Percentiles rank a stretch among this genome's conserved stretches.
These are phyloP conservation scores for Paulownia fortunei DNA, from an alignment of 257 asterid genomes.

Conservation along the genomic window DNA sequence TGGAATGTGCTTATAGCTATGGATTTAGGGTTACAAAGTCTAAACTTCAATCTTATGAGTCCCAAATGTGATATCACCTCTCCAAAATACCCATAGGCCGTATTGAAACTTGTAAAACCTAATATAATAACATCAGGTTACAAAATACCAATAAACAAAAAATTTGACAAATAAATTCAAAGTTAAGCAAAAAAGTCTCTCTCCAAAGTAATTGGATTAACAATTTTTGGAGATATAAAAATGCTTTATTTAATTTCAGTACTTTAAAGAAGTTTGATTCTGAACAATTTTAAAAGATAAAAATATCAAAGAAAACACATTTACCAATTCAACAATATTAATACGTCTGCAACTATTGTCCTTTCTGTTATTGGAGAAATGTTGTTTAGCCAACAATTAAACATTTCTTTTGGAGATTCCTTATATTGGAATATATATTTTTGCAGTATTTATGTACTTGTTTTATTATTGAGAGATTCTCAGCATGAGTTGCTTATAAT, in stretches of 20 bases:
- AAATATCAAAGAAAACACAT: neutral
- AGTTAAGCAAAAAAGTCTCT: neutral
- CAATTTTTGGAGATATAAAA: neutral
- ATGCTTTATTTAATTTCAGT: neutral
- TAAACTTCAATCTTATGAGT: neutral
- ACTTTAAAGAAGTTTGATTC: neutral
- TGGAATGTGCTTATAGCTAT: neutral
- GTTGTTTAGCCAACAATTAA: neutral
- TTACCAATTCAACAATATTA: conserved; percentile 10
- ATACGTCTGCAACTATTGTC: neutral
- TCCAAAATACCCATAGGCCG: neutral
- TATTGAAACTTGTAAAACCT: neutral
- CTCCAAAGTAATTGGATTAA: neutral
- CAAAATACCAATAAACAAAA: neutral
- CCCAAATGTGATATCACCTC: neutral
- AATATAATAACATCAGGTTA: neutral
- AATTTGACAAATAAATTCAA: neutral
- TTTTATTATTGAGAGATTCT: neutral
- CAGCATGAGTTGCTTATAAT: conserved; percentile 8
- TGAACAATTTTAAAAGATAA: neutral
- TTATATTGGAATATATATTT: neutral
- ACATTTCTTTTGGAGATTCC: neutral
- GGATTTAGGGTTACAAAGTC: neutral
- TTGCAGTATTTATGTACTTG: too few species aligned
- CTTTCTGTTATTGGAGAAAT: neutral